Base-by-base conservation (phyloP, 257 asterid genomes). In the Scutellaria minor region DNA sequence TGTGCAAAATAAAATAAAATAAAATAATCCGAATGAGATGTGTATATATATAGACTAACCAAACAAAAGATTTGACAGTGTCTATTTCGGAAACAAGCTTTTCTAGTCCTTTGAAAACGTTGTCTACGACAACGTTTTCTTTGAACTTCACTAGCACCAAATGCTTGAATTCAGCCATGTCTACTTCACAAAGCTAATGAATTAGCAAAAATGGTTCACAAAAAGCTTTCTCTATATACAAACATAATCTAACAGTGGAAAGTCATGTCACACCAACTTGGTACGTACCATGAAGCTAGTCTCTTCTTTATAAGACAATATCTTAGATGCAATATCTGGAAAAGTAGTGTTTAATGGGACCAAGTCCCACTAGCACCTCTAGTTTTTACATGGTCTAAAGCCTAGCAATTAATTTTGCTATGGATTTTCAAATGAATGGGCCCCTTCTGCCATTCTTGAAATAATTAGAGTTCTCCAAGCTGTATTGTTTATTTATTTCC, bases 111-210 rank as follows among this genome's bases (percentile, higher is more conserved):
- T 85, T 86, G 56, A 92, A 31, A 56, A 92, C 64, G 27, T 87
- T 95, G 35, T 90, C 97, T 5, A 86, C 87, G 0, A 69, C 87
- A 13, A 78, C 94, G 55, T 63, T 91, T 27, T 86, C 88, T 45
- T 90, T 95, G 88, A 95, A 95, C 89, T 90, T 90, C 57, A 84
- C 98, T 64, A 95, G 78, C 72, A 90, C 99, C 87, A 95, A 72
- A 79, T 95, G 99, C 72, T 87, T 89, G 84, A 92, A 92, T 37
- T 83, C 97, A 73, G 86, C 92, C 78, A 74, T 72, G 53, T 9
- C 2, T 2, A 2, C 37, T 31, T 14, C 31, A 55, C 18, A 24
- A 52, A 44, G 12, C 11, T 63, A 76, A 50, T 56, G 54, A 72
- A 3, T 35, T 54, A 53, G 72, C 58, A 75, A 52, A 31, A 77